Percentiles rank a stretch among this genome's conserved stretches.
phyloP scores from a whole-genome alignment of 139 green algal species.

The Chlamydomonas incerta region DNA sequence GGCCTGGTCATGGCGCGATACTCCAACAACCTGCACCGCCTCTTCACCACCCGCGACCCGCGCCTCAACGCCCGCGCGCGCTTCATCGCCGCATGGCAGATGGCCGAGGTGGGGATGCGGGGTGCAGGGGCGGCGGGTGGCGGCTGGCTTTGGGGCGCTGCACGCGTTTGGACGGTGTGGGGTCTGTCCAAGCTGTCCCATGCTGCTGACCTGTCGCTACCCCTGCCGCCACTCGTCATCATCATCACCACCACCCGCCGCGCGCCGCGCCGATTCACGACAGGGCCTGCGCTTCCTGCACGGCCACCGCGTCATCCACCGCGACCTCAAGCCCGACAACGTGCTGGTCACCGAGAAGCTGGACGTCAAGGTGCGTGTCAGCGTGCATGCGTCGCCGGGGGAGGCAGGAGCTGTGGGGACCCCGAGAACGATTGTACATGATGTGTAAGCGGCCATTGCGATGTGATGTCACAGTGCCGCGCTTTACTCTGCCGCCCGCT shows the following conservation, averaged over 20 bases:
- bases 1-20: not conserved
- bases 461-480: no score
- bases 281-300: conserved; percentile 7
- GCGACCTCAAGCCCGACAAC: conserved; percentile 25
- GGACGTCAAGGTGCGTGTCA: conserved; percentile 6
- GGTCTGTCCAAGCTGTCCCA: no score
- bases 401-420: no score
- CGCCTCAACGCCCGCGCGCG: not conserved
- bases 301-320: not conserved
- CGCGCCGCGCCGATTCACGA: not conserved
- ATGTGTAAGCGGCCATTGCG: no score
- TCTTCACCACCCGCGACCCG: not conserved
- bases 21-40: conserved; percentile 12
- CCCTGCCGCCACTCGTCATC: no score
- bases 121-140: no score
- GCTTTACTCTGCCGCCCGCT: no score
- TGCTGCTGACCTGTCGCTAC: no score
- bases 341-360: conserved; percentile 16
- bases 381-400: no score
- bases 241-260: not conserved
- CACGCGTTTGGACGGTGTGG: no score
- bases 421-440: no score
- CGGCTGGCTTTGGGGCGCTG: no score
- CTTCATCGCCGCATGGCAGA: not conserved
- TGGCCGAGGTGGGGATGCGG: not conserved